These are phyloP conservation scores for Iberis pinnata DNA, from an alignment of 345 rosid genomes.

Conservation along the genomic window DNA sequence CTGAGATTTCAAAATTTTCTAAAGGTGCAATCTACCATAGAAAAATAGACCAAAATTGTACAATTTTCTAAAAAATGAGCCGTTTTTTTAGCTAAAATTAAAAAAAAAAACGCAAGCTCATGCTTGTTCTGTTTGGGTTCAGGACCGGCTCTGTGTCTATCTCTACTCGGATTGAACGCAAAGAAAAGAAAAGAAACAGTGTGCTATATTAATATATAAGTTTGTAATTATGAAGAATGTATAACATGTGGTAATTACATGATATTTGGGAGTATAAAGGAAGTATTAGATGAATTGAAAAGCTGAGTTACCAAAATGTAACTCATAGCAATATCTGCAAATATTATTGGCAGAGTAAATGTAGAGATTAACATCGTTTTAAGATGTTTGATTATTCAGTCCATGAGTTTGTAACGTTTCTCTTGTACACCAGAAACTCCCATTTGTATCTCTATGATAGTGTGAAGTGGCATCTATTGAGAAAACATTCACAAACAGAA, in stretches of 20 bases:
- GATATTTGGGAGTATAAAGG: not conserved
- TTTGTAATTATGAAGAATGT: not conserved
- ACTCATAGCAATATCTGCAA: not conserved
- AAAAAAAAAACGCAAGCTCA: no score
- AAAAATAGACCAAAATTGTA: no score
- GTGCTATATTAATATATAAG: not conserved
- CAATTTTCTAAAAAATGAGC: no score
- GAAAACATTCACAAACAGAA: constrained; percentile 2
- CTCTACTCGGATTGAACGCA: no score
- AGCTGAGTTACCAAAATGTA: constrained; percentile 3
- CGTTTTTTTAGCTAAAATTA: no score
- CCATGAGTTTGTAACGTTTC: constrained; percentile 98
- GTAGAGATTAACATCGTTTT: no score
- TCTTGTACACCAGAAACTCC: constrained; percentile 99
- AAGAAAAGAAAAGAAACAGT: no score
- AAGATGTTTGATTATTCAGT: constrained; percentile 31
- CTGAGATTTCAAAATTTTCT: no score
- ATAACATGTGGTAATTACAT: constrained; percentile 15
- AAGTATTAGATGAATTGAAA: constrained; percentile 5
- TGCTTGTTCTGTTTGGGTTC: no score
- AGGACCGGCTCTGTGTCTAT: no score
- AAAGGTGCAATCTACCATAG: no score
- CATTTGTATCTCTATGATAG: constrained; percentile 99
- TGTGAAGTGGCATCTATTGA: constrained; percentile 88
- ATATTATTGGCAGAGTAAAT: not conserved